phyloP scores from a whole-genome alignment of 2,329 filamentous ascomycete species.

The Colletotrichum euphorbiae region DNA sequence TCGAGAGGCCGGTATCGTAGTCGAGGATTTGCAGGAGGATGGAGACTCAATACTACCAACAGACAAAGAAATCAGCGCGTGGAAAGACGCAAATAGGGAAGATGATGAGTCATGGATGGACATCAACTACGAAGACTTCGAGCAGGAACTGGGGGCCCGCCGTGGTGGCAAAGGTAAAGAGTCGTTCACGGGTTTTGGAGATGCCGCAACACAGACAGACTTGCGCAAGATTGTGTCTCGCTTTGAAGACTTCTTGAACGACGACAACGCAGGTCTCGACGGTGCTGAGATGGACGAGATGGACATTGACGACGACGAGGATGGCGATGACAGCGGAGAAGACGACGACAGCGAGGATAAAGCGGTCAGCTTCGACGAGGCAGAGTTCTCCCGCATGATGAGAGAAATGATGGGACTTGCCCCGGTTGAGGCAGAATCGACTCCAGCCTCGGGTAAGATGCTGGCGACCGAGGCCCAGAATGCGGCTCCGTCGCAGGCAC shows the following conservation, averaged over 20 bases:
- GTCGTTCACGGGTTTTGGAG: constrained; percentile 66
- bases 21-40: constrained; percentile 81
- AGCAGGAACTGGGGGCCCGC: constrained; percentile 75
- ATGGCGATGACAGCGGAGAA: constrained; percentile 64
- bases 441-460: constrained; percentile 25
- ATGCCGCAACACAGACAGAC: constrained; percentile 76
- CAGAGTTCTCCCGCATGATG: constrained; percentile 89
- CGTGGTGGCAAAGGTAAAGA: not conserved
- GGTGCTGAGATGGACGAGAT: constrained; percentile 81
- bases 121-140: constrained; percentile 90
- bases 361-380: constrained; percentile 84
- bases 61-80: constrained; percentile 77
- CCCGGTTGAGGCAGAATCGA: constrained; percentile 35
- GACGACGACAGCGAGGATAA: constrained; percentile 76
- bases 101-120: constrained; percentile 94
- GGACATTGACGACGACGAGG: constrained; percentile 68
- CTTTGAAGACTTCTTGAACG: constrained; percentile 93
- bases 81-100: constrained; percentile 71
- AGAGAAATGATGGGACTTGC: constrained; percentile 86
- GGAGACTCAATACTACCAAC: constrained; percentile 75
- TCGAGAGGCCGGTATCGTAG: constrained; percentile 79
- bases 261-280: constrained; percentile 83
- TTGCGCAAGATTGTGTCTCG: constrained; percentile 90
- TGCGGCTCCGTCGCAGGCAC: no score
- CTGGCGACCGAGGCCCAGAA: constrained; percentile 19